Evolutionary conservation across 1,284 basidiomycete genomes (phyloP).

Genomic region (Apiotrichum laibachii): DNA sequence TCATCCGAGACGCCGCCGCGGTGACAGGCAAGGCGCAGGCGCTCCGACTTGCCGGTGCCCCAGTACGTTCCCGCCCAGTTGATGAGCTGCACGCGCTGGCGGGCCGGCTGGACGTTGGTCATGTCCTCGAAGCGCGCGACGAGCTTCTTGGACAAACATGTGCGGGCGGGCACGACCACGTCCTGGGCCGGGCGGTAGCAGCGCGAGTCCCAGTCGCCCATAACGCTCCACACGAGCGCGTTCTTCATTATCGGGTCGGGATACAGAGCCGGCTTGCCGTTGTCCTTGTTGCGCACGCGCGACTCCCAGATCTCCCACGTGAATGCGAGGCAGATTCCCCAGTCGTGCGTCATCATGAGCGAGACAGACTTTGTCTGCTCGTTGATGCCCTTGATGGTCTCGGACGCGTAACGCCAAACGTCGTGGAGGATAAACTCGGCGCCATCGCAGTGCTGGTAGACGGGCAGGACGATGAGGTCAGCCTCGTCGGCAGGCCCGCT

Average conservation of each 20-base stretch:
- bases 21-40: constrained; percentile 45
- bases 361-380: constrained; percentile 37
- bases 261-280: constrained; percentile 24
- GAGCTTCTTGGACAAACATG: constrained; percentile 39
- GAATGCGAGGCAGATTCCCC: constrained; percentile 50
- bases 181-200: constrained; percentile 51
- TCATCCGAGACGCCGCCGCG: constrained; percentile 42
- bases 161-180: constrained; percentile 49
- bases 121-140: constrained; percentile 37
- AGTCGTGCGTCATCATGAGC: constrained; percentile 54
- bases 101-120: constrained; percentile 32
- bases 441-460: constrained; percentile 48
- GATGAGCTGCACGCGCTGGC: constrained; percentile 38
- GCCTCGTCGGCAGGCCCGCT: constrained; percentile 50
- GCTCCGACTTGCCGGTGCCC: constrained; percentile 50
- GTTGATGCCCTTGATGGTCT: constrained; percentile 43
- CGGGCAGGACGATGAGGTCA: constrained; percentile 52
- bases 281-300: constrained; percentile 15
- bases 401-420: constrained; percentile 42
- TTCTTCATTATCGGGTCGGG: constrained; percentile 46
- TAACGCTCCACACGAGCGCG: constrained; percentile 46
- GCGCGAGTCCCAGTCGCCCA: constrained; percentile 49
- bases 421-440: constrained; percentile 48
- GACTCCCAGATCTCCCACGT: constrained; percentile 51
- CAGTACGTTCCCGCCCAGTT: constrained; percentile 50